Conservation (phyloP, 495 filamentous ascomycete genomes). For the Viridothelium virens region DNA sequence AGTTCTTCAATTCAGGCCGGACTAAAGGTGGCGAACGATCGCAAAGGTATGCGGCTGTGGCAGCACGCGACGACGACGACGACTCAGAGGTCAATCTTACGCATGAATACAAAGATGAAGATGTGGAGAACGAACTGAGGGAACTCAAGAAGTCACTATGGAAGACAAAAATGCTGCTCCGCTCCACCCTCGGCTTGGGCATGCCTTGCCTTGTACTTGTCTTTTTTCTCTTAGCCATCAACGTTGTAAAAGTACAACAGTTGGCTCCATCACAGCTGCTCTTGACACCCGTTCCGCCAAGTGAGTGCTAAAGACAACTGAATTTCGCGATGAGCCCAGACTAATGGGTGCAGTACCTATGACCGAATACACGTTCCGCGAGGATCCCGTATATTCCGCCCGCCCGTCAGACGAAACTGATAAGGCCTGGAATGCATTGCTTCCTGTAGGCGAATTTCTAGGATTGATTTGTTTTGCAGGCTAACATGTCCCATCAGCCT, state of each 20-base stretch:
- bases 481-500: not conserved
- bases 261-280: slow-evolving; percentile 4
- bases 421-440: not conserved
- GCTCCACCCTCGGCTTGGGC: not conserved
- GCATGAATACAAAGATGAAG: slow-evolving; percentile 8
- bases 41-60: not conserved
- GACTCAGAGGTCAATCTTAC: slow-evolving; percentile 9
- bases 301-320: not conserved
- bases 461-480: not conserved
- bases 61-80: not conserved
- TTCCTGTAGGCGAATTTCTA: not conserved
- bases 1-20: slow-evolving; percentile 3
- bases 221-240: slow-evolving; percentile 9
- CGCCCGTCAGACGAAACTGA: not conserved
- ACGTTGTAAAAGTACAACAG: slow-evolving; percentile 6
- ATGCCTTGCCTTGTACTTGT: not conserved
- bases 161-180: slow-evolving; percentile 6
- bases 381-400: slow-evolving; percentile 2
- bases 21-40: not conserved
- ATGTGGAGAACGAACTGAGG: not conserved
- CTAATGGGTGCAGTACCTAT: slow-evolving; percentile 5
- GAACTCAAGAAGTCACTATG: slow-evolving; percentile 6
- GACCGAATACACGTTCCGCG: not conserved
- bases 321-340: not conserved
- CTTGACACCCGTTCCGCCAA: not conserved